Evolutionary conservation across 1,139 yeast species (phyloP), one percentile per base, ranked within the genome.

Genomic region (Debaryomycetaceae sp.): DNA sequence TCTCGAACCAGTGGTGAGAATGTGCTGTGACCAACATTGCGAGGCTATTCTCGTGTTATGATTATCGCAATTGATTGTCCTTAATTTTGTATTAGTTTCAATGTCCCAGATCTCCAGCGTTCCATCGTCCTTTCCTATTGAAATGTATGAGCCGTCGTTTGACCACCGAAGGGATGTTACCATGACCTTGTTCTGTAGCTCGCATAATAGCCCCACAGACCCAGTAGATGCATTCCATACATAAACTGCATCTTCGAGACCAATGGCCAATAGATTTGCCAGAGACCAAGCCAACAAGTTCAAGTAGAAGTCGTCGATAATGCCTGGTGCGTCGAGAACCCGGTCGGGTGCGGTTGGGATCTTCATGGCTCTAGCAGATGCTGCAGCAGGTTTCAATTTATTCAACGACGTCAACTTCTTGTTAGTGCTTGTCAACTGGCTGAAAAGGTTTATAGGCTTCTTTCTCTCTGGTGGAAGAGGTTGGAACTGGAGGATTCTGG

Each of bases 321-420:
- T 76, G 0, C 97, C 97, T 0, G 99, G 99, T 0, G 99, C 99
- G 67, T 93, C 99, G 40, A 93, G 74, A 1, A 93, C 96, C 53
- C 96, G 78, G 55, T 89, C 97, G 0, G 99, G 98, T 13, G 90
- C 89, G 0, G 89, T 81, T 11, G 96, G 90, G 38, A 93, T 79
- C 55, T 84, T 86, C 53, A 96, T 74, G 40, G 79, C 74, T 49
- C 83, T 69, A 1, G 84, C 83, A 43, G 72, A 67, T 3, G 79
- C 81, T 9, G 66, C 62, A 1, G 80, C 74, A 0, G 83, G 81
- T 45, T 76, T 71, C 44, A 63, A 53, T 20, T 57, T 52, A 33
- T 50, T 46, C 20, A 46, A 47, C 31, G 43, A 41, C 6, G 63
- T 50, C 1, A 68, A 57, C n/a, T 63, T 59, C 20, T 61, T 58